Base-by-base conservation (phyloP, 2,329 filamentous ascomycete species). In the Cladophialophora psammophila region DNA sequence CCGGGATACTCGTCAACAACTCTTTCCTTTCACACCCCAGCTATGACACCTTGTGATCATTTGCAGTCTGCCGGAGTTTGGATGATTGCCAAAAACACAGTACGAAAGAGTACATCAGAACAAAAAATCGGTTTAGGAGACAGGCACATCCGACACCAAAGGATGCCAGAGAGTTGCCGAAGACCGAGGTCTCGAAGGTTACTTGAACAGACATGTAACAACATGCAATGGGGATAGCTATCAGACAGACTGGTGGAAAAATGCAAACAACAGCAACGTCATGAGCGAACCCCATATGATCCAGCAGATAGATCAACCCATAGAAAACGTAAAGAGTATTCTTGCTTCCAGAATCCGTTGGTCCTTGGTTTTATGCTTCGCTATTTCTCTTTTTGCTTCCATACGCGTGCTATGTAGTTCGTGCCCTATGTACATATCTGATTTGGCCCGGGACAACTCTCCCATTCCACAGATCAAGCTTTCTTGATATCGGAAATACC, bases 401-500 rank as follows among this genome's bases (percentile, higher is more conserved):
- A 26, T 26, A 26, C 26, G 26, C 26, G 26, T 26, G 26, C 26
- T 26, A n/a, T n/a, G n/a, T n/a, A 26, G 26, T 26, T 26, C 26
- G 26, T 26, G 26, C 26, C 26, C 26, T 26, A 26, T 26, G 26
- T 2, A 26, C 26, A 3, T 26, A 26, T 26, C 26, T 26, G 26
- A 26, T 26, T 3, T 26, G 26, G 26, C 26, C 26, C 2, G 26
- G 26, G 2, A 26, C 26, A 26, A 26, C 26, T 26, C 3, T 3
- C 26, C 26, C 26, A 26, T 26, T 26, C 26, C 26, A 26, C 26
- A 26, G 36, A 40, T 40, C 36, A 40, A 13, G 36, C 10, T 4
- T 10, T 40, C 32, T 52, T 59, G 7, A 62, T 42, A 59, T 66
- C 64, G 6, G 58, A 53, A 15, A 66, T 20, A 6, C 64, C 64